Conservation (phyloP, 2,329 filamentous ascomycete genomes). For the Diaporthe amygdali region DNA sequence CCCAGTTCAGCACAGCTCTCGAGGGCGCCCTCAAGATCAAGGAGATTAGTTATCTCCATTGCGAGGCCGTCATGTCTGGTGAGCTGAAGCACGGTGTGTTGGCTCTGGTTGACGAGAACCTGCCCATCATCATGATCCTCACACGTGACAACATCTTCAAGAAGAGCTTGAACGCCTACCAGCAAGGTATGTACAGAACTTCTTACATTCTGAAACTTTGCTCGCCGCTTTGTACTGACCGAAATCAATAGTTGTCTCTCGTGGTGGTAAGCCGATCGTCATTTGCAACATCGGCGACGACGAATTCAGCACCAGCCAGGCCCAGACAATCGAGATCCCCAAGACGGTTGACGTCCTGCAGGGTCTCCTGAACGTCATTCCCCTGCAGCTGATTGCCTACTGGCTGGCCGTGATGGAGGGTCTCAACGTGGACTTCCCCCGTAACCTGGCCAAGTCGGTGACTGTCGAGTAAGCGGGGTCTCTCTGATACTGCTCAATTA, state of each 20-base stretch:
- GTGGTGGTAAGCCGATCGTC: conserved; percentile 94
- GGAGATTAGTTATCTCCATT: conserved; percentile 99
- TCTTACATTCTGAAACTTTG: neutral
- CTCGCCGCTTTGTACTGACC: neutral
- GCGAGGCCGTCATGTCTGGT: conserved; percentile 99
- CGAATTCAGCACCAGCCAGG: conserved; percentile 87
- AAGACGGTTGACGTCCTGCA: conserved; percentile 94
- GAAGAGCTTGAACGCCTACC: conserved; percentile 99
- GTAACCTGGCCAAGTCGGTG: conserved; percentile 98
- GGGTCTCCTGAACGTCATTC: conserved; percentile 96
- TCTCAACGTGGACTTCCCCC: conserved; percentile 96
- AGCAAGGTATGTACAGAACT: conserved; percentile 73
- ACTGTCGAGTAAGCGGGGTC: conserved; percentile 88
- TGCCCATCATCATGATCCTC: conserved; percentile 99
- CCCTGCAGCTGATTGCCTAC: conserved; percentile 97
- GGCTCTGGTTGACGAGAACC: conserved; percentile 95
- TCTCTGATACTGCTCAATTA: neutral
- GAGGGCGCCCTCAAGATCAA: conserved; percentile 99
- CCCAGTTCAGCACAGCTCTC: conserved; percentile 95
- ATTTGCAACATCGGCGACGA: conserved; percentile 93
- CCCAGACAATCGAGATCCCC: conserved; percentile 97
- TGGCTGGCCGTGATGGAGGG: conserved; percentile 97
- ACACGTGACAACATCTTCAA: conserved; percentile 95
- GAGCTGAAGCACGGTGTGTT: conserved; percentile 99
- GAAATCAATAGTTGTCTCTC: conserved; percentile 77